Evolutionary conservation across 176 grass and related monocot species (phyloP), one percentile per base, ranked within the genome.

Genomic region (Triticum aestivum): DNA sequence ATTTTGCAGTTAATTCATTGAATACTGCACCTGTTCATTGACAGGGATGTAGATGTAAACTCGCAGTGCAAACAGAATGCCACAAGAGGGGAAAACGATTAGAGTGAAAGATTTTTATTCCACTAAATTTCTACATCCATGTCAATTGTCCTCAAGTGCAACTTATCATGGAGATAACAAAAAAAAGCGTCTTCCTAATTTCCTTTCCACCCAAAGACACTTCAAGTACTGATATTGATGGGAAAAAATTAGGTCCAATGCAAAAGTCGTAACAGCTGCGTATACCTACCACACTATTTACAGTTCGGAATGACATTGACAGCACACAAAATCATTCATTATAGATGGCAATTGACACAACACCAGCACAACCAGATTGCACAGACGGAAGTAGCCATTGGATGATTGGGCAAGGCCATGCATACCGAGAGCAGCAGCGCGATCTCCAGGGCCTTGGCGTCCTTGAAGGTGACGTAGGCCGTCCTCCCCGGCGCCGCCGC

Each of bases 391-490:
- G 56, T 21, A 59, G 10, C 12, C 20, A 79, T 66, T 35, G 38
- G 20, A 83, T 52, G 20, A 24, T 24, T 24, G 23, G 23, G 51
- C 17, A 20, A 44, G 17, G 30, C 8, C 84, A 41, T 95, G 89
- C 89, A 65, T 95, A 98, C 89, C 93, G 95, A 98, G 10, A 98
- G 89, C 41, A 94, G 87, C 45, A 98, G 84, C 44, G 95, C 93
- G 81, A 98, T 98, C 78, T 98, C 95, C 20, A 98, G 95, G 2
- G 95, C 95, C 81, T 82, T 90, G 72, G 95, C 81, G 61, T 98
- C 95, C 86, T 93, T 98, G 90, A 98, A 98, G 47, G 91, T 95
- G 74, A 98, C 95, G 69, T 90, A 95, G 5, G 93, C 95, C 70
- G 88, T 88, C 85, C 93, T 93, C 83, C 91, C 85, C 12, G 52